These are phyloP conservation scores for Sarocladium kiliense DNA, from an alignment of 2,329 filamentous ascomycete genomes.

Conservation along the genomic window DNA sequence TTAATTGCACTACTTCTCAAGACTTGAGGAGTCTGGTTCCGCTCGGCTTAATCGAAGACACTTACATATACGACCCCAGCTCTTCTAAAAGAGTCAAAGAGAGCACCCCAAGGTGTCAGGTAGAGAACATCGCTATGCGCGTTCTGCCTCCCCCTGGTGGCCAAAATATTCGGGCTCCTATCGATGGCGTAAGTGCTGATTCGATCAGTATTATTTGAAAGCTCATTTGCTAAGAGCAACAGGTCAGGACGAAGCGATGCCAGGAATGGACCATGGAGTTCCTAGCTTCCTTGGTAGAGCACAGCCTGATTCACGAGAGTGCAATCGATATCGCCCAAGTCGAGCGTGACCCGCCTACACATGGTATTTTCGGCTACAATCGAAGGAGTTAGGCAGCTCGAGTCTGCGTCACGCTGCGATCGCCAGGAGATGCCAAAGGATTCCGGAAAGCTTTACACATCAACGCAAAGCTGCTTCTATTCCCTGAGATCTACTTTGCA, in stretches of 20 bases:
- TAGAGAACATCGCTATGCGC: background rate
- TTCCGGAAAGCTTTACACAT: background rate
- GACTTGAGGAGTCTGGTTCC: background rate
- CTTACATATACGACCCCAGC: background rate
- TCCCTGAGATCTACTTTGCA: background rate
- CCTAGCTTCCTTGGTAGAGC: background rate
- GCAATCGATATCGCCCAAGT: background rate
- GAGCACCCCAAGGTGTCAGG: background rate
- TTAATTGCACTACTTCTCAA: background rate
- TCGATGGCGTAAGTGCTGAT: background rate
- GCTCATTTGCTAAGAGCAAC: background rate
- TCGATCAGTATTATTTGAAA: background rate
- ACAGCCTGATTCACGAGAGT: background rate
- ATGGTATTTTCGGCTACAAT: slow-evolving; percentile 1
- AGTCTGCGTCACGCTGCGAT: background rate
- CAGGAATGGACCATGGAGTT: slow-evolving; percentile 10
- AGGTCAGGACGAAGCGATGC: slow-evolving; percentile 6
- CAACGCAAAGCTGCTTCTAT: background rate
- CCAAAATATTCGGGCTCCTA: slow-evolving; percentile 3
- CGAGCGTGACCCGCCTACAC: slow-evolving; percentile 1
- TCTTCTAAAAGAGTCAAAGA: background rate
- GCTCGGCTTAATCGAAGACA: background rate
- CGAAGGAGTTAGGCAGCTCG: background rate
- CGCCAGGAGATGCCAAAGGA: background rate
- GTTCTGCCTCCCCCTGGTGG: slow-evolving; percentile 1